Evolutionary conservation across 2,329 filamentous ascomycete species (phyloP).

Genomic region (Meredithiella fracta): DNA sequence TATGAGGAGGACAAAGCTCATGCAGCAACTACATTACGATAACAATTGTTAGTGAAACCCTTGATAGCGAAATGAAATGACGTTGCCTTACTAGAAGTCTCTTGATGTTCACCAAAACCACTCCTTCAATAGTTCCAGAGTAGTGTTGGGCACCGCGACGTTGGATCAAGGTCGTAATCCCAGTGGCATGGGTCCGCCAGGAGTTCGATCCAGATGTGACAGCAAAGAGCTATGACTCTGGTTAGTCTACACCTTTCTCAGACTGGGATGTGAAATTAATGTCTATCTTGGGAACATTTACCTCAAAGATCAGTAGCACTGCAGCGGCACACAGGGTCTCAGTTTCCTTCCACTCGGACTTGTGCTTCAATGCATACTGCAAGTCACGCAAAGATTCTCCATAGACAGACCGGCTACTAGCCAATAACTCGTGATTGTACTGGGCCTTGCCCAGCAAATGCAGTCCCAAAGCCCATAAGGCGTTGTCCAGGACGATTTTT

Average conservation of each 20-base stretch:
- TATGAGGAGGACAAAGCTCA: constrained; percentile 7
- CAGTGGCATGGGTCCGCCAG: constrained; percentile 26
- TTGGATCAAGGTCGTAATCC: constrained; percentile 24
- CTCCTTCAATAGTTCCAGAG: constrained; percentile 22
- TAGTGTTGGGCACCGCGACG: constrained; percentile 24
- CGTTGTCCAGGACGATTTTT: constrained; percentile 23
- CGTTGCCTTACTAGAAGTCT: constrained; percentile 22
- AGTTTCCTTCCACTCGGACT: constrained; percentile 23
- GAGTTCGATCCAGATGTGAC: constrained; percentile 23
- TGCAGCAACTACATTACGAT: constrained; percentile 3
- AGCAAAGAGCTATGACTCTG: constrained; percentile 23
- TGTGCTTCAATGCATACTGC: constrained; percentile 23
- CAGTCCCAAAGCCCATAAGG: constrained; percentile 23
- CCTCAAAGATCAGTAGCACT: constrained; percentile 26
- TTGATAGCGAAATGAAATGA: background rate
- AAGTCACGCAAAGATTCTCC: constrained; percentile 23
- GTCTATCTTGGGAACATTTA: constrained; percentile 15
- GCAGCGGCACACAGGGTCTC: constrained; percentile 28
- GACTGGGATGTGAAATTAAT: background rate
- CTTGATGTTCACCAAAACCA: constrained; percentile 25
- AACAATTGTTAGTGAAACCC: background rate
- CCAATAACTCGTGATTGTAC: constrained; percentile 19
- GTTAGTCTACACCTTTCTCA: background rate
- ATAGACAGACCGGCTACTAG: constrained; percentile 24
- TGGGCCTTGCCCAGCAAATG: constrained; percentile 25